These are phyloP conservation scores for Malbranchea cinnamomea DNA, from an alignment of 2,329 filamentous ascomycete species.

Conservation along the genomic window DNA sequence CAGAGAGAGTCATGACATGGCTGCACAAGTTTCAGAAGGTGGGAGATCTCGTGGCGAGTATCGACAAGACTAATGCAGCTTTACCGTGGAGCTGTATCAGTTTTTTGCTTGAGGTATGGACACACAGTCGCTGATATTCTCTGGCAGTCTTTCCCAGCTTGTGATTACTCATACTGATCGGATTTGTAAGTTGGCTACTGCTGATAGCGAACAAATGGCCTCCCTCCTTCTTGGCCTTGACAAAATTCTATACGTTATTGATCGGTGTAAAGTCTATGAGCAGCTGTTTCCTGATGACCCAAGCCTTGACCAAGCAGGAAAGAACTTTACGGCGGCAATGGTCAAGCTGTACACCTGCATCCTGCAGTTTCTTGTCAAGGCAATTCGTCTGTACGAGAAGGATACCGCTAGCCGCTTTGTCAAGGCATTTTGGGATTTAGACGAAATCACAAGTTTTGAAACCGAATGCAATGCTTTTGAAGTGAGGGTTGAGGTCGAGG, in stretches of 20 bases:
- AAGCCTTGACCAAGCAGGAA: background rate
- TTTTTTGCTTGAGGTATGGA: slow-evolving; percentile 9
- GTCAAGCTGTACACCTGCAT: slow-evolving; percentile 10
- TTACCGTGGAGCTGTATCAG: slow-evolving; percentile 10
- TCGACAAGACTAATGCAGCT: slow-evolving; percentile 8
- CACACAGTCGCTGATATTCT: no score
- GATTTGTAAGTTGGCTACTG: no score
- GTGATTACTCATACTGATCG: no score
- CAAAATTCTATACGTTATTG: slow-evolving; percentile 4
- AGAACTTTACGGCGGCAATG: slow-evolving; percentile 6
- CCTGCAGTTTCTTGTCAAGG: slow-evolving; percentile 10
- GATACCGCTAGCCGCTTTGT: background rate
- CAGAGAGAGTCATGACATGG: slow-evolving; percentile 1
- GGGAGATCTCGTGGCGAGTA: slow-evolving; percentile 8
- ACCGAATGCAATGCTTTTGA: slow-evolving; percentile 6
- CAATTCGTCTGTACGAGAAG: background rate
- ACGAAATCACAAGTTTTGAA: slow-evolving; percentile 6
- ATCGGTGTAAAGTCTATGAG: slow-evolving; percentile 6
- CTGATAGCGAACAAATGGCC: slow-evolving; percentile 4
- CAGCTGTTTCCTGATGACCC: slow-evolving; percentile 2
- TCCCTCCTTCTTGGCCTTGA: slow-evolving; percentile 4
- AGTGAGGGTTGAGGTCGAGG: slow-evolving; percentile 6
- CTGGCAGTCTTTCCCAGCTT: no score
- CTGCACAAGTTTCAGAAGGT: slow-evolving; percentile 8
- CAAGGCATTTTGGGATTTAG: background rate